Evolutionary conservation across 306 rosid species (phyloP).

Genomic region (Carpinus fangiana): DNA sequence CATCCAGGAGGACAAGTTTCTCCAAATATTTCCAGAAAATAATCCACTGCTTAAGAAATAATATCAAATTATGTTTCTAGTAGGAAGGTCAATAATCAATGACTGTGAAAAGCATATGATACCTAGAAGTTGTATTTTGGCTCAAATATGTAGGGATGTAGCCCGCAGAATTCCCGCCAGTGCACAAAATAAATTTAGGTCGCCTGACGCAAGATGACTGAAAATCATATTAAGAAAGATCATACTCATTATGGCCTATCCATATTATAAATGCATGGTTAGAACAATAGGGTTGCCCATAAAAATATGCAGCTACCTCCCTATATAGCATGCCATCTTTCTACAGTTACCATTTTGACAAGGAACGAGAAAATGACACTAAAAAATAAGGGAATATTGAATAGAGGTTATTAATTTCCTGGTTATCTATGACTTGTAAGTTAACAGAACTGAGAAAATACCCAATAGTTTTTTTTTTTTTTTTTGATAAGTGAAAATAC

Average conservation of each 20-base stretch:
- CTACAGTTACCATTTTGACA: slow-evolving; percentile 13
- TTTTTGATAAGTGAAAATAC: no score
- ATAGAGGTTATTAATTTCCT: not conserved
- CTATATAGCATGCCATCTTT: slow-evolving; percentile 3
- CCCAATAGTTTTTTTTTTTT: not conserved
- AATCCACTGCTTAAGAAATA: slow-evolving; percentile 62
- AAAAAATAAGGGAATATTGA: not conserved
- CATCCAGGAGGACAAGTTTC: slow-evolving; percentile 81
- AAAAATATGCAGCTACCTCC: slow-evolving; percentile 1
- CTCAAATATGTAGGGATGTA: slow-evolving; percentile 78
- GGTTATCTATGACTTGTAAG: not conserved
- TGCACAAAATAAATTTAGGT: slow-evolving; percentile 90
- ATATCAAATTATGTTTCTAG: slow-evolving; percentile 22
- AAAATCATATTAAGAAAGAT: slow-evolving; percentile 24
- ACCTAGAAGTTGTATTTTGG: slow-evolving; percentile 69
- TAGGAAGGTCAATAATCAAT: not conserved
- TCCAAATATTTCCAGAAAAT: slow-evolving; percentile 73
- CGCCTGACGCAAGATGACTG: slow-evolving; percentile 92
- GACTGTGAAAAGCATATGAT: slow-evolving; percentile 25
- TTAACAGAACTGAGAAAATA: slow-evolving; percentile 2
- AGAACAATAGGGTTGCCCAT: slow-evolving; percentile 4
- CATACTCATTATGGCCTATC: slow-evolving; percentile 12
- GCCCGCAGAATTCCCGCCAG: slow-evolving; percentile 79
- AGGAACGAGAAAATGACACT: not conserved
- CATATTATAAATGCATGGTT: not conserved